Percentiles rank a stretch among this genome's conserved stretches.
These are phyloP conservation scores for Fusarium globosum DNA, from an alignment of 2,329 filamentous ascomycete species.

Conservation along the genomic window DNA sequence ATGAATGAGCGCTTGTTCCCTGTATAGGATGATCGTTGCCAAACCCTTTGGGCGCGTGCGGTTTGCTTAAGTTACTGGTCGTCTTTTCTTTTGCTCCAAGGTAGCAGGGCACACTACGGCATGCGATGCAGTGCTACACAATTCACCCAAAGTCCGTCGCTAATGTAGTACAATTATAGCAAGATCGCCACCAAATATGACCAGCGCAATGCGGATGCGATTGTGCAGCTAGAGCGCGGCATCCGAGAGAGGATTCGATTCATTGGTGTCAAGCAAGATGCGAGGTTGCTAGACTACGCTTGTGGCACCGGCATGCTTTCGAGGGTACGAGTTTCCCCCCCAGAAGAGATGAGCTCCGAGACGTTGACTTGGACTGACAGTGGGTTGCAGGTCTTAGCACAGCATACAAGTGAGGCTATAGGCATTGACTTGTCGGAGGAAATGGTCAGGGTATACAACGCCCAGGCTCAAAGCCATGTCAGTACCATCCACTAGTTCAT, in stretches of 20 bases:
- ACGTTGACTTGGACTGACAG: not conserved
- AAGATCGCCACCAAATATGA: constrained; percentile 56
- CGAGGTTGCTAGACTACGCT: constrained; percentile 78
- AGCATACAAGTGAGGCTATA: constrained; percentile 62
- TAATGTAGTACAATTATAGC: constrained; percentile 38
- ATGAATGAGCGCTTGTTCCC: not conserved
- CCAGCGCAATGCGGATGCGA: constrained; percentile 63
- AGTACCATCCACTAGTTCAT: constrained; percentile 15
- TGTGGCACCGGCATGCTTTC: constrained; percentile 78
- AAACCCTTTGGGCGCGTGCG: not conserved
- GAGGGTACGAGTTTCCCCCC: constrained; percentile 57
- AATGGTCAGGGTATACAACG: constrained; percentile 77
- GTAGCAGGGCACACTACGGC: constrained; percentile 8
- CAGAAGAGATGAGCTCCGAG: not conserved
- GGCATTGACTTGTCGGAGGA: constrained; percentile 78
- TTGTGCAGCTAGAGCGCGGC: constrained; percentile 64
- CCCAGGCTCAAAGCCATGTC: constrained; percentile 65
- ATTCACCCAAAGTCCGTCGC: constrained; percentile 11
- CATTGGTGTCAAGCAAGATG: constrained; percentile 63
- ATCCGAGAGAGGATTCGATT: constrained; percentile 67
- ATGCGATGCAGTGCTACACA: constrained; percentile 1
- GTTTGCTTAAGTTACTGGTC: constrained; percentile 4
- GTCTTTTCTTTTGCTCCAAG: constrained; percentile 15
- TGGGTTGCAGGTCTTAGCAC: constrained; percentile 36
- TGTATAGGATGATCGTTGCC: not conserved